Base-by-base conservation (phyloP, 768 basidiomycete genomes). In the Lentinula boryana region DNA sequence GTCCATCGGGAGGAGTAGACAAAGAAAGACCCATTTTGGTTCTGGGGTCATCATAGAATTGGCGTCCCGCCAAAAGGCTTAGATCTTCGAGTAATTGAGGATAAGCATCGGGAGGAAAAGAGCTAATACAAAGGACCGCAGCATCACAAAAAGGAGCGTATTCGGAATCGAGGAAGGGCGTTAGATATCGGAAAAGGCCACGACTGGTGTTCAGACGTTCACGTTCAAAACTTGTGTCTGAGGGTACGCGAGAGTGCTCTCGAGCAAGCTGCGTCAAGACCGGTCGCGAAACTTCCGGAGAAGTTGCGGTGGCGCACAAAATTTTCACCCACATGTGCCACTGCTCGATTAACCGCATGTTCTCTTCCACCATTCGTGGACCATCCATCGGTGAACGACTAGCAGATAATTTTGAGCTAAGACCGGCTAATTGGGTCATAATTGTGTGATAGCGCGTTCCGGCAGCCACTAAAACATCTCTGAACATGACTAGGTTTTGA, bases 151-250 rank as follows among this genome's bases (percentile, higher is more conserved):
- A 95, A 9, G 83, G 76, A 1, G 84, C 84, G 67, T 90, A 87
- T 66, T 96, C 94, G 5, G 90, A 91, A 63, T 92, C 90, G 58
- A 98, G 79, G 69, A 94, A 93, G 5, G 92, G 91, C 0, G 91
- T 89, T 58, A 95, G 77, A 65, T 91, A 90, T 65, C 89, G 82
- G 73, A 96, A 94, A 23, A 96, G 72, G 27, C 87, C 92, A 27
- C 89, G 83, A 4, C 91, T 88, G 0, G 89, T 90, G n/a, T 84
- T 82, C 67, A 92, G 82, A 53, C 90, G 83, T 65, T 94, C 93
- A 46, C 90, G 84, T 63, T 92, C 91, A 56, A 91, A 88, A 23
- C 50, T 59, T 18, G 49, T 38, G 62, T 90, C 89, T 7, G 89
- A 90, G 3, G 87, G 84, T 1, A 79, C 86, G 16, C 89, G 82